Conservation (phyloP, 768 basidiomycete genomes). For the Boletellus emodensis region DNA sequence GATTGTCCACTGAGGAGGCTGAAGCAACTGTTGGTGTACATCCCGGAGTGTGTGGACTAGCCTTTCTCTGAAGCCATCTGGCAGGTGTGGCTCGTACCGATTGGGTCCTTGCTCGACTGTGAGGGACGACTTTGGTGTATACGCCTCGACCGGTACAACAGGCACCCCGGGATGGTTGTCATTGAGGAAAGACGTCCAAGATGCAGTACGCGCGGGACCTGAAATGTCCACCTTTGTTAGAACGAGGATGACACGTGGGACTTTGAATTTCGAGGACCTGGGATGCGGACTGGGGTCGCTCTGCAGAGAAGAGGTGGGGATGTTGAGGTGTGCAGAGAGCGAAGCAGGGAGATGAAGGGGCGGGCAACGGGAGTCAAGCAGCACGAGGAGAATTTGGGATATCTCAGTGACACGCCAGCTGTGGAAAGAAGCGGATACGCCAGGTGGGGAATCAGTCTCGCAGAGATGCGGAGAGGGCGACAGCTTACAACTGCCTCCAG, state of each 20-base stretch:
- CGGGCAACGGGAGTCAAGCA: conserved; percentile 89
- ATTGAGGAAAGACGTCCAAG: conserved; percentile 65
- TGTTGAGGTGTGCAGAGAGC: conserved; percentile 56
- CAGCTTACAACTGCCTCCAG: conserved; percentile 84
- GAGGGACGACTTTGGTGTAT: conserved; percentile 45
- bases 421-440: neutral
- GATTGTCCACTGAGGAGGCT: conserved; percentile 58
- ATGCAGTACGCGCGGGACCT: conserved; percentile 55
- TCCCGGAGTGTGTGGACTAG: conserved; percentile 63
- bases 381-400: conserved; percentile 80
- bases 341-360: conserved; percentile 83
- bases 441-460: neutral
- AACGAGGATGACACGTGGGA: conserved; percentile 54
- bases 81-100: conserved; percentile 63
- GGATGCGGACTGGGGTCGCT: conserved; percentile 9
- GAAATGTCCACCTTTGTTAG: conserved; percentile 88
- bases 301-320: conserved; percentile 7
- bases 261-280: conserved; percentile 32
- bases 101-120: conserved; percentile 39
- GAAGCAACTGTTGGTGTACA: conserved; percentile 62
- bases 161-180: conserved; percentile 48
- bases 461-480: neutral
- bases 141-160: conserved; percentile 76
- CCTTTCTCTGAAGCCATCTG: conserved; percentile 55
- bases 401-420: conserved; percentile 95